Conservation (phyloP, 257 asterid species). For the Solanum etuberosum region DNA sequence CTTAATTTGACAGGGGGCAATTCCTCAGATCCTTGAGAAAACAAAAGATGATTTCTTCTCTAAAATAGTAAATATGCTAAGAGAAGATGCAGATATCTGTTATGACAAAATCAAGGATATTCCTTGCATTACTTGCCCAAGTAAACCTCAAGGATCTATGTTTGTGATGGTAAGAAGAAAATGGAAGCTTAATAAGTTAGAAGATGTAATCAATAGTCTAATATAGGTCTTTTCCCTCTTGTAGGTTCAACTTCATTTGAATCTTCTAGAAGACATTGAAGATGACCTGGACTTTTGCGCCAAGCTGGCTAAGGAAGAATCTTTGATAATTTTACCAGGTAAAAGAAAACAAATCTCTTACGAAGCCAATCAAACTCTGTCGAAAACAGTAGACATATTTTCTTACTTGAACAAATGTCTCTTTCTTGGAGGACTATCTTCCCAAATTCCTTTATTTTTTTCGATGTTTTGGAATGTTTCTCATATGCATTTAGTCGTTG, state of each 20-base stretch:
- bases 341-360: neutral
- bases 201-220: neutral
- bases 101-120: constrained; percentile 41
- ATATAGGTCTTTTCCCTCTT: neutral
- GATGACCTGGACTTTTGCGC: constrained; percentile 61
- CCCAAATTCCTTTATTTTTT: neutral
- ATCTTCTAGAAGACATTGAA: constrained; percentile 37
- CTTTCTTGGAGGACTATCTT: neutral
- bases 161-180: constrained; percentile 49
- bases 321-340: constrained; percentile 61
- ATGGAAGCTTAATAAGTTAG: neutral
- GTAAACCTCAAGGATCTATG: constrained; percentile 88
- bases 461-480: neutral
- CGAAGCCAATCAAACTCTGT: neutral
- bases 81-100: constrained; percentile 39
- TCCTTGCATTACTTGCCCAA: constrained; percentile 58
- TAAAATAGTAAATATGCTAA: constrained; percentile 29
- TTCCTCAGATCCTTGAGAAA: constrained; percentile 39
- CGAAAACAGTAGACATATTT: neutral
- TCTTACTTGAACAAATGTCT: neutral
- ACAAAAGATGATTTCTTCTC: constrained; percentile 49
- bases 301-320: constrained; percentile 58
- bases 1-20: constrained; percentile 47
- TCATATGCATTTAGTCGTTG: neutral
- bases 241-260: constrained; percentile 49